These are phyloP conservation scores for Penstemon davidsonii DNA, from an alignment of 257 asterid species.

Conservation along the genomic window DNA sequence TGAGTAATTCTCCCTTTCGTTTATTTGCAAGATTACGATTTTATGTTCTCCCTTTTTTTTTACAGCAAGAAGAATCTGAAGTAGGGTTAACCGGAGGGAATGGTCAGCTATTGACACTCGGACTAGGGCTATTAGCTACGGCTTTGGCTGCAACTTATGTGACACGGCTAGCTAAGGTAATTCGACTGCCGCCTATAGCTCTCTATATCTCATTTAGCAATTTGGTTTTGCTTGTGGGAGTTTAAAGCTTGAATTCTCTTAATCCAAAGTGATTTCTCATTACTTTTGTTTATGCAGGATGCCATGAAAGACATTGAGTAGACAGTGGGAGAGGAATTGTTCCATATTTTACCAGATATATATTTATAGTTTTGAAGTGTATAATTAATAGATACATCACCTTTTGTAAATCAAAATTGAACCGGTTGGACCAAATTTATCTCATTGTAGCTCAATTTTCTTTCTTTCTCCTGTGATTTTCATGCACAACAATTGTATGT, in stretches of 20 bases:
- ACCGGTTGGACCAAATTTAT: neutral
- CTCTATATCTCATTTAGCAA: neutral
- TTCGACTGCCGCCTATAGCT: neutral
- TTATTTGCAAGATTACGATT: too few species aligned
- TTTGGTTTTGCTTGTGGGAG: neutral
- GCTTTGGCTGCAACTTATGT: slow-evolving; percentile 87
- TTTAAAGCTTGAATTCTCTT: neutral
- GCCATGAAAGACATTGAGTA: slow-evolving; percentile 57
- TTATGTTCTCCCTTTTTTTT: neutral
- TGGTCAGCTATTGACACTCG: slow-evolving; percentile 77
- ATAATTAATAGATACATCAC: slow-evolving; percentile 18
- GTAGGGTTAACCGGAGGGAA: slow-evolving; percentile 64
- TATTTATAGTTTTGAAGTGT: slow-evolving; percentile 11
- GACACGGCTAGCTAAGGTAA: slow-evolving; percentile 88
- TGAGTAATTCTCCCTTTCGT: too few species aligned
- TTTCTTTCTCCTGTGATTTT: neutral
- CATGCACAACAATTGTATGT: neutral
- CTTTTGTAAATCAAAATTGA: slow-evolving; percentile 21
- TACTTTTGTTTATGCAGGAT: slow-evolving; percentile 36
- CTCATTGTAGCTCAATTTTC: neutral
- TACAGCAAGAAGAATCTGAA: slow-evolving; percentile 86
- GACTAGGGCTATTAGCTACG: slow-evolving; percentile 74
- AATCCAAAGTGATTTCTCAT: slow-evolving; percentile 10
- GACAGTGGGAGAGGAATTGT: slow-evolving; percentile 8
- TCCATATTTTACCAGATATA: neutral